These are phyloP conservation scores for Pilatotrama ljubarskyi DNA, from an alignment of 768 basidiomycete species.

Conservation along the genomic window DNA sequence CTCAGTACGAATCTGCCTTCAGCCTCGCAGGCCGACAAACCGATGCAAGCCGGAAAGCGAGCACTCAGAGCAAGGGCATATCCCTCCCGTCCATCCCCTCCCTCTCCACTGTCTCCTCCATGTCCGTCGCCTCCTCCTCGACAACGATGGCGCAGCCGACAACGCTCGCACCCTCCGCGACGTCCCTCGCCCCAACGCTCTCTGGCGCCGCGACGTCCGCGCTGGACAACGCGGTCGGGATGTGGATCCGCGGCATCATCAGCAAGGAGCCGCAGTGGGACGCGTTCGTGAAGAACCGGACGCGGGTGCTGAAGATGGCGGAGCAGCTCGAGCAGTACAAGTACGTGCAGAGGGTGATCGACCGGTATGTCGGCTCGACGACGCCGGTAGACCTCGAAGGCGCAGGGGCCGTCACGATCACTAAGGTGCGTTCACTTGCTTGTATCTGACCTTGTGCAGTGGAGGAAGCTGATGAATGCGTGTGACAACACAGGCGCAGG, in stretches of 20 bases:
- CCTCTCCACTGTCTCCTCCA: slow-evolving; percentile 8
- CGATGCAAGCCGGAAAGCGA: not conserved
- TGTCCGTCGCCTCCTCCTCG: not conserved
- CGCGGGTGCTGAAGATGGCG: slow-evolving; percentile 23
- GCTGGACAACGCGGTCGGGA: slow-evolving; percentile 42
- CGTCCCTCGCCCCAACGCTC: slow-evolving; percentile 10
- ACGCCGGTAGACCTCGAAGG: slow-evolving; percentile 44
- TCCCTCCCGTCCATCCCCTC: slow-evolving; percentile 4
- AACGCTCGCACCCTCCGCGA: slow-evolving; percentile 13
- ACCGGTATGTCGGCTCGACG: slow-evolving; percentile 43
- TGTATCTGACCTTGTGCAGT: not conserved
- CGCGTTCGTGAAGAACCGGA: slow-evolving; percentile 47
- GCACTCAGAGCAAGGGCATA: not conserved
- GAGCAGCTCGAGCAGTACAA: slow-evolving; percentile 44
- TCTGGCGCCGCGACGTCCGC: slow-evolving; percentile 32
- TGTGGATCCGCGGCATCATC: slow-evolving; percentile 45
- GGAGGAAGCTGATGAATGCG: not conserved
- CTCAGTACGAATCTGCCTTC: slow-evolving; percentile 4
- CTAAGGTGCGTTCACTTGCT: slow-evolving; percentile 41
- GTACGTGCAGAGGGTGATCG: slow-evolving; percentile 52
- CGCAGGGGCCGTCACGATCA: slow-evolving; percentile 39
- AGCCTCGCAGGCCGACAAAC: not conserved
- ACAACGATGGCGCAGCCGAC: slow-evolving; percentile 3
- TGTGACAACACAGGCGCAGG: slow-evolving; percentile 43
- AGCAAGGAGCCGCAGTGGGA: slow-evolving; percentile 46